Base-by-base conservation (phyloP, 164 flowering plant species). In the Vitis riparia region DNA sequence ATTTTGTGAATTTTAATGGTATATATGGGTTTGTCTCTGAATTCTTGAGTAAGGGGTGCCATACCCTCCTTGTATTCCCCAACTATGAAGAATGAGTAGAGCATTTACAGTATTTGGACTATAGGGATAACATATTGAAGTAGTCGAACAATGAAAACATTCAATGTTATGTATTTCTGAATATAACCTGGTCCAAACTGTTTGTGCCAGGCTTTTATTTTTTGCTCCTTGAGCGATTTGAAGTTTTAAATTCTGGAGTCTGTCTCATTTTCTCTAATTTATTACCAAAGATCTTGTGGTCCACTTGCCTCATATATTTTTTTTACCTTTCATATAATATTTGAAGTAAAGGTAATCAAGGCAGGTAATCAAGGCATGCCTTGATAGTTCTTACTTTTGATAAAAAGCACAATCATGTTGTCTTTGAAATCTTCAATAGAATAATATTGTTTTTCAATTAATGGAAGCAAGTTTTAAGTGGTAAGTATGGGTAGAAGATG, bases 401-500 rank as follows among this genome's bases (percentile, higher is more conserved):
- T 37, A 37, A 19, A 32, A 58, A 3, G 23, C 19, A 16, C 30
- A 5, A 55, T n/a, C 23, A 9, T 23, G 29, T 59, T 23, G 62
- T 23, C 13, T 37, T 59, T 59, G 11, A 59, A 14, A 32, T 32
- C 64, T 61, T 7, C 15, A 14, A 32, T 13, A n/a, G 5, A 64
- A 2, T 64, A 9, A 63, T 64, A 16, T 64, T 32, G 14, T 64
- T 64, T 64, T 15, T 12, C 66, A 67, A 17, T 27, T 6, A 63
- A 55, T 44, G 27, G 27, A 23, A 23, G 27, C 27, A 23, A 23
- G 27, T 23, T 23, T 23, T 23, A 23, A 23, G 27, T 23, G 27
- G 27, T 23, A 23, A 23, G 27, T 23, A 23, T 23, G 27, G 27
- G 27, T 23, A 23, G 27, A 23, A 23, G 27, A 23, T 23, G 27